Evolutionary conservation across 306 rosid species (phyloP), one percentile per base, ranked within the genome.

Genomic region (Cucurbita maxima): DNA sequence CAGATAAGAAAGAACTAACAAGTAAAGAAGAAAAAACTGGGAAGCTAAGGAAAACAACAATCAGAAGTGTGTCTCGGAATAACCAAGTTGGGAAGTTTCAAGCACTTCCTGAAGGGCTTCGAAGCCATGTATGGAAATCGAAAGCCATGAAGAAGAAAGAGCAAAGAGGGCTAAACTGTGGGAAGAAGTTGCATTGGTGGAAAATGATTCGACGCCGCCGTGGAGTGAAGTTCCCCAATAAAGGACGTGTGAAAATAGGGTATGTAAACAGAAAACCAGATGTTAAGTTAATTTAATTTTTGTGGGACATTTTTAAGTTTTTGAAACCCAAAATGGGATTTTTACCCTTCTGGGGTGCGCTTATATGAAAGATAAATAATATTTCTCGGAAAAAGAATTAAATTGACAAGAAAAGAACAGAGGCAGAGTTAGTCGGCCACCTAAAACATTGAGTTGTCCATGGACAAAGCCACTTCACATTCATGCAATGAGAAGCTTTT

Each of bases 181-280:
- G 75, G 10, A 58, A 56, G 63, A 90, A 87, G 75, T 64, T 76
- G 61, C 84, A 75, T 41, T 86, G 87, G 90, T 80, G 90, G 97
- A 77, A 81, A 64, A 74, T 76, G 72, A 69, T 77, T 75, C 61
- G 45, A 41, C 81, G 62, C 5, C 83, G 30, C 38, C 71, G 50
- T 48, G 84, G 89, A 54, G 83, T 81, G 62, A 86, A 75, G 86
- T 70, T 88, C 20, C 80, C 81, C 53, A 79, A 78, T 18, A 82
- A 76, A 76, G 77, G 84, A 62, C 82, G 77, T 58, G 81, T 82
- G 15, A 92, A 76, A 80, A 52, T 78, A 72, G 81, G 87, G 3
- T 84, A 80, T 59, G 56, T 10, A 30, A 79, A 62, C 67, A 84
- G 67, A 83, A 82, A 83, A 60, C 58, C 85, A 69, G 75, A 47